Evolutionary conservation across 2,329 filamentous ascomycete genomes (phyloP).

Genomic region (Hirsutella thompsonii): DNA sequence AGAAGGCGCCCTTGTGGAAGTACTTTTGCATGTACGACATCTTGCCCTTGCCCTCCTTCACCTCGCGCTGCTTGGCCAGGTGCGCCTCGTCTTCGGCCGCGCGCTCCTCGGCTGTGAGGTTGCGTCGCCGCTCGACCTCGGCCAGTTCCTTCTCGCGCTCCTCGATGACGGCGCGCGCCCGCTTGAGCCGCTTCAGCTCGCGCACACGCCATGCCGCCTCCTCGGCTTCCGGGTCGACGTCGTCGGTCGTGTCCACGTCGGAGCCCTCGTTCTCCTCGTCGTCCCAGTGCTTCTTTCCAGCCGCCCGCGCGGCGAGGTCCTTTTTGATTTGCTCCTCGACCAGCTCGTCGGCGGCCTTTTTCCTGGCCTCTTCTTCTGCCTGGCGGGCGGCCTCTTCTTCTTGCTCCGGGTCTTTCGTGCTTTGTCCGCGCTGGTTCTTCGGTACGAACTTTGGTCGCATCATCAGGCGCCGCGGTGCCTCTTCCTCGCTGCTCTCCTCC

Average conservation of each 20-base stretch:
- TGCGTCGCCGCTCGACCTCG: slow-evolving; percentile 77
- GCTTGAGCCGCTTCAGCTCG: slow-evolving; percentile 78
- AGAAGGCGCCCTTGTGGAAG: slow-evolving; percentile 94
- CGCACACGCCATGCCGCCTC: slow-evolving; percentile 87
- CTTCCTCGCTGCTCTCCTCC: slow-evolving; percentile 37
- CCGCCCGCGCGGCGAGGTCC: slow-evolving; percentile 60
- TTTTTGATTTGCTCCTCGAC: slow-evolving; percentile 83
- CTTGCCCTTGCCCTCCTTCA: slow-evolving; percentile 65
- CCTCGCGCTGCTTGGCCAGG: slow-evolving; percentile 65
- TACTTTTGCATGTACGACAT: slow-evolving; percentile 92
- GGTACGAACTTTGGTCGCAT: slow-evolving; percentile 52
- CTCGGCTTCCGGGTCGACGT: slow-evolving; percentile 75
- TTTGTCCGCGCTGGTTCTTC: slow-evolving; percentile 36
- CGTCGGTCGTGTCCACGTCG: slow-evolving; percentile 82
- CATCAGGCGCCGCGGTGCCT: slow-evolving; percentile 43
- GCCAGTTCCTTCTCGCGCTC: slow-evolving; percentile 72
- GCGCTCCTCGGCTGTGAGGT: slow-evolving; percentile 77
- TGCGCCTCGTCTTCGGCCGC: slow-evolving; percentile 72
- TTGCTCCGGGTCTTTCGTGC: slow-evolving; percentile 13
- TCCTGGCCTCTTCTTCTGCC: slow-evolving; percentile 48
- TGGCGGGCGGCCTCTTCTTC: slow-evolving; percentile 20
- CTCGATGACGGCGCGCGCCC: slow-evolving; percentile 76
- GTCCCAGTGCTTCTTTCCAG: slow-evolving; percentile 79
- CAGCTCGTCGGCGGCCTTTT: slow-evolving; percentile 61
- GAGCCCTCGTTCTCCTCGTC: slow-evolving; percentile 56